Base-by-base conservation (phyloP, 1,284 basidiomycete species). In the Lentinula novae-zelandiae region DNA sequence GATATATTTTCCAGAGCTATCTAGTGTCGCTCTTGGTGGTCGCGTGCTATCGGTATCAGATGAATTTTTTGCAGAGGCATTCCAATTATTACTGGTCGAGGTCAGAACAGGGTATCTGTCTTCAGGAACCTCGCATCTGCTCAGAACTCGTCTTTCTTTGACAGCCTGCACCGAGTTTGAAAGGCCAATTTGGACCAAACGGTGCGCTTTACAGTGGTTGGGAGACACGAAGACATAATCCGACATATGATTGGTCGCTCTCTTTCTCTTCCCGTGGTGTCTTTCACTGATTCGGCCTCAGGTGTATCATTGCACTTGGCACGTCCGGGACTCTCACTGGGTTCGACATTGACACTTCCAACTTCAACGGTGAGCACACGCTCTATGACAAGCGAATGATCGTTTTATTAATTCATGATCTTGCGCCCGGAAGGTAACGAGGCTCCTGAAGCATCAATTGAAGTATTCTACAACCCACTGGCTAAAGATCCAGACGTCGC, bases 181-280 rank as follows among this genome's bases (percentile, higher is more conserved):
- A 95, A 75, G 96, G 97, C 12, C 92, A 95, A 67, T 99, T 96
- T 69, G 96, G 96, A 1, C 93, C 95, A 1, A 96, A 96, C 54
- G 96, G 96, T 31, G 96, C 96, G 0, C 76, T 98, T 40, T 99
- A 86, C 73, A 94, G 92, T 68, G 96, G 96, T 57, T 99, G 96
- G 96, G 96, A 99, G 74, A 86, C 84, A 17, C 79, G 95, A 42
- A 78, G 96, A 65, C 96, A 99, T 75, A 98, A 97, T 73, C 86
- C 90, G 0, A 72, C 81, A 2, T 87, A 89, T 70, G 97, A 99
- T 73, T 98, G 97, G 96, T 95, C 70, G 34, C 15, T 59, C 42
- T 22, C 15, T 20, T 55, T 13, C 34, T 17, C 22, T 34, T 27
- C 52, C 39, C 39, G 46, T 33, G 31, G 51, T 40, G 50, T 44